Conservation (phyloP, 208 protist genomes). For the Blastocrithidia nonstop region DNA sequence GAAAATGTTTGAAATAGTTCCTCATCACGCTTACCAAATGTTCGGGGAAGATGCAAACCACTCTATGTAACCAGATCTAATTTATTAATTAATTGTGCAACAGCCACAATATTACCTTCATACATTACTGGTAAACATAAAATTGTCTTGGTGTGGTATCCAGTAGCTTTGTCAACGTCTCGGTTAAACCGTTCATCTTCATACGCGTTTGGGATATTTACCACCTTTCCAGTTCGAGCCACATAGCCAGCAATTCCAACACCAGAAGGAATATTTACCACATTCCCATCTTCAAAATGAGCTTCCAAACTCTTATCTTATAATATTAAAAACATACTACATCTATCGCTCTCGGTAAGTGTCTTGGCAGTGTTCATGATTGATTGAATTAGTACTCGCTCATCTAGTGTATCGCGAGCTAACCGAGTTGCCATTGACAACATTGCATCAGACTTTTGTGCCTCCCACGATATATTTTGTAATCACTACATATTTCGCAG, state of each 20-base stretch:
- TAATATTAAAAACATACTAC: constrained; percentile 56
- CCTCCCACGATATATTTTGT: constrained; percentile 7
- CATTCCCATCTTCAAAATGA: constrained; percentile 56
- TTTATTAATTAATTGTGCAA: constrained; percentile 71
- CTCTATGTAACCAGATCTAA: constrained; percentile 39
- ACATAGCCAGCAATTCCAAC: constrained; percentile 62
- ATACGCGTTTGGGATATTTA: constrained; percentile 63
- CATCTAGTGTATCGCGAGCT: constrained; percentile 63
- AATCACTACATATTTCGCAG: constrained; percentile 4
- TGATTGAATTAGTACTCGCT: constrained; percentile 44
- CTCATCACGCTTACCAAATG: constrained; percentile 41
- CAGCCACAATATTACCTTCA: constrained; percentile 50
- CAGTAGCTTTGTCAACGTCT: constrained; percentile 43
- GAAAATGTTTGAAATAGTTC: constrained; percentile 55
- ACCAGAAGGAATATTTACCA: constrained; percentile 25
- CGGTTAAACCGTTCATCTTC: constrained; percentile 54
- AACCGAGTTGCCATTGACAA: constrained; percentile 65
- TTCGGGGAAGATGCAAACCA: constrained; percentile 20
- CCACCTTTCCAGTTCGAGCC: constrained; percentile 22
- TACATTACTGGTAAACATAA: constrained; percentile 55
- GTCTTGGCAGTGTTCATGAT: constrained; percentile 67
- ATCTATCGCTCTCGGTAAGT: constrained; percentile 53
- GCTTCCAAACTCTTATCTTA: constrained; percentile 31
- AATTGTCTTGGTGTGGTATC: constrained; percentile 53
- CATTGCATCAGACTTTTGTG: constrained; percentile 62